A percentile compares a stretch with the other conserved stretches of the same genome.
Evolutionary conservation across 2,329 filamentous ascomycete species (phyloP).

Genomic region (Paecilomyces variotii): DNA sequence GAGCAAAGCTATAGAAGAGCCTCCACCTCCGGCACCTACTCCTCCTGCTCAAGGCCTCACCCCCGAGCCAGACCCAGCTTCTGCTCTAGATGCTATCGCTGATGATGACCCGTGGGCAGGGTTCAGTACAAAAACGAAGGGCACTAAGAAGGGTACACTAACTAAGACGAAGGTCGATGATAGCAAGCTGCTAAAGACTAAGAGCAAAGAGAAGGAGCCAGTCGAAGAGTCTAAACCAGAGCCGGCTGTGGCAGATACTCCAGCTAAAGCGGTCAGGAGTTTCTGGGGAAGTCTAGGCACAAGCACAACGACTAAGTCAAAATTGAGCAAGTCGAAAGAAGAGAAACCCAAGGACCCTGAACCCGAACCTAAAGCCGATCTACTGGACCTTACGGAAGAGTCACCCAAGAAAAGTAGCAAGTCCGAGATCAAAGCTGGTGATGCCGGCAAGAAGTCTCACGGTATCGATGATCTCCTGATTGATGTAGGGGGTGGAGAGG

Average conservation of each 20-base stretch:
- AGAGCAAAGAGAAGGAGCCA: constrained; percentile 16
- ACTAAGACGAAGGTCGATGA: constrained; percentile 19
- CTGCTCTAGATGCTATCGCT: constrained; percentile 16
- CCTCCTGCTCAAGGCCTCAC: constrained; percentile 38
- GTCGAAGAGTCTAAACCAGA: constrained; percentile 25
- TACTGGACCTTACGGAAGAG: constrained; percentile 24
- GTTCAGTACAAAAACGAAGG: constrained; percentile 26
- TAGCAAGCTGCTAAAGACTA: constrained; percentile 21
- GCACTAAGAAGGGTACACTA: constrained; percentile 33
- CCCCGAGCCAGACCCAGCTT: constrained; percentile 27
- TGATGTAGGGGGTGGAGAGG: constrained; percentile 28
- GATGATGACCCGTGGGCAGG: constrained; percentile 33
- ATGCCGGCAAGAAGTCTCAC: constrained; percentile 14
- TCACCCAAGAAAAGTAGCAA: constrained; percentile 22
- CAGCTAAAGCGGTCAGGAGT: constrained; percentile 28
- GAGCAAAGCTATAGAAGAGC: constrained; percentile 34
- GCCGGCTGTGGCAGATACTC: constrained; percentile 24
- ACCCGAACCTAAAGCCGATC: constrained; percentile 8
- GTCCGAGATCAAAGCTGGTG: constrained; percentile 12
- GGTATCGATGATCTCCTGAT: constrained; percentile 24
- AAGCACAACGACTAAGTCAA: constrained; percentile 32
- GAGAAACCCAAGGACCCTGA: constrained; percentile 32
- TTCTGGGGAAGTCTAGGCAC: constrained; percentile 40
- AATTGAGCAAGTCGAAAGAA: constrained; percentile 38
- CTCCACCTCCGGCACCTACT: constrained; percentile 41